A percentile compares a stretch with the other conserved stretches of the same genome.
phyloP scores from a whole-genome alignment of 176 grass and related monocot genomes.

The Bromus sterilis region DNA sequence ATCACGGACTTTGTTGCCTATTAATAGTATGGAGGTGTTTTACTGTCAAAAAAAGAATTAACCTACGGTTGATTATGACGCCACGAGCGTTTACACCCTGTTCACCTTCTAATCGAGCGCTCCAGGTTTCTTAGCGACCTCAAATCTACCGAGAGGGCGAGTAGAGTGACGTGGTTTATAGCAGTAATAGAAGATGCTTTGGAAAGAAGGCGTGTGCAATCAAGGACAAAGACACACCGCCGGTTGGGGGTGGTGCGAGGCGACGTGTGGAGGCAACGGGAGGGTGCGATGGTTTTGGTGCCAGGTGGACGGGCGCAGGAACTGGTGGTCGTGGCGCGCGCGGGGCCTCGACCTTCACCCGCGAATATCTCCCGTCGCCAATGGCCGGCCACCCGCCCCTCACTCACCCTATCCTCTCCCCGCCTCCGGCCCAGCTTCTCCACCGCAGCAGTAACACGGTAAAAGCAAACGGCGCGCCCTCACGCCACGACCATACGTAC shows the following conservation, averaged over 20 bases:
- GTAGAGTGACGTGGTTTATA: too few relatives aligned
- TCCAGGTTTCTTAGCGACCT: too few relatives aligned
- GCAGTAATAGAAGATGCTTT: too few relatives aligned
- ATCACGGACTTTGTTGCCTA: too few relatives aligned
- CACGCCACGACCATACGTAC: neutral
- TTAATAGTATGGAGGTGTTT: too few relatives aligned
- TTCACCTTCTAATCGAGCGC: too few relatives aligned
- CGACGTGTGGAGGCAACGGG: neutral
- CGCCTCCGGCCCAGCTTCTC: neutral
- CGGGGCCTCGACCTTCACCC: neutral
- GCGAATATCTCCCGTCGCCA: slow-evolving; percentile 76
- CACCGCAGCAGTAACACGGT: neutral
- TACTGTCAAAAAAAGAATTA: too few relatives aligned
- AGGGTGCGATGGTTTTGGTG: neutral
- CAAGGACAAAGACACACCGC: neutral
- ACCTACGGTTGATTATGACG: too few relatives aligned
- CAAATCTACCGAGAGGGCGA: too few relatives aligned
- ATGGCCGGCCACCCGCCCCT: slow-evolving; percentile 52
- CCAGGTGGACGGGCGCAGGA: neutral
- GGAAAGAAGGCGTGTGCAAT: neutral
- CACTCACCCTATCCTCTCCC: slow-evolving; percentile 51
- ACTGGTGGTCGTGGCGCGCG: slow-evolving; percentile 30
- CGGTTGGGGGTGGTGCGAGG: neutral
- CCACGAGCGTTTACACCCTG: too few relatives aligned
- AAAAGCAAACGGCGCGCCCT: neutral